phyloP scores from a whole-genome alignment of 2,329 filamentous ascomycete genomes.

The Trichoderma koningiopsis region DNA sequence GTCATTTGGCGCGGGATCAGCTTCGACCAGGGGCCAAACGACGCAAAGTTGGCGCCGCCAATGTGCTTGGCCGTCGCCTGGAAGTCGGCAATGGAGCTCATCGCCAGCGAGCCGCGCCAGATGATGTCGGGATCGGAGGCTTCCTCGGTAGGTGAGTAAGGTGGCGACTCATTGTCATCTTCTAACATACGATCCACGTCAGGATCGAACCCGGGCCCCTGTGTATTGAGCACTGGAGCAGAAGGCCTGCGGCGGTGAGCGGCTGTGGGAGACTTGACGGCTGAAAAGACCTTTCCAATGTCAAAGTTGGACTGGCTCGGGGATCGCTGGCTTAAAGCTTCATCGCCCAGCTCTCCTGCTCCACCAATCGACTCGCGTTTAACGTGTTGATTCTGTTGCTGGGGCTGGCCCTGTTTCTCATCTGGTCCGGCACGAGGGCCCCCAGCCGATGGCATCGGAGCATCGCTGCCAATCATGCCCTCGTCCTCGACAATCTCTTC shows the following conservation, averaged over 20 bases:
- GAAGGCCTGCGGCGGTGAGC: conserved; percentile 52
- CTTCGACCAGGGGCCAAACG: conserved; percentile 68
- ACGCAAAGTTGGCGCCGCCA: conserved; percentile 75
- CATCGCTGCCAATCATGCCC: conserved; percentile 44
- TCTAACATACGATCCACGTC: conserved; percentile 89
- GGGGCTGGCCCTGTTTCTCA: conserved; percentile 23
- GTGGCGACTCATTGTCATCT: conserved; percentile 77
- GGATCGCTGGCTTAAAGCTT: conserved; percentile 49
- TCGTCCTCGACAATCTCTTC: conserved; percentile 87
- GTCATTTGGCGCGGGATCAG: conserved; percentile 71
- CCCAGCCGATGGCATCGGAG: conserved; percentile 36
- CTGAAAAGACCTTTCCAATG: conserved; percentile 82
- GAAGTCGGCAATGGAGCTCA: conserved; percentile 78
- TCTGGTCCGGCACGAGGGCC: conserved; percentile 27
- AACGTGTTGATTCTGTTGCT: conserved; percentile 31
- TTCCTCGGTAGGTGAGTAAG: conserved; percentile 80
- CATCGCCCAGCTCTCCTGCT: conserved; percentile 30
- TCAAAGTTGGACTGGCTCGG: conserved; percentile 68
- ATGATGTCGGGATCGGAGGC: conserved; percentile 67
- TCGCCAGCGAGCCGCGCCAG: conserved; percentile 75
- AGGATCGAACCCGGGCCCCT: conserved; percentile 71
- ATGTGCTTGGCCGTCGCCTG: conserved; percentile 77
- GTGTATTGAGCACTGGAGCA: conserved; percentile 47
- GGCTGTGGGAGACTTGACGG: conserved; percentile 72
- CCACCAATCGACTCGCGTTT: conserved; percentile 43